Evolutionary conservation across 75 land plant genomes (phyloP).

Genomic region (Picea sitchensis): DNA sequence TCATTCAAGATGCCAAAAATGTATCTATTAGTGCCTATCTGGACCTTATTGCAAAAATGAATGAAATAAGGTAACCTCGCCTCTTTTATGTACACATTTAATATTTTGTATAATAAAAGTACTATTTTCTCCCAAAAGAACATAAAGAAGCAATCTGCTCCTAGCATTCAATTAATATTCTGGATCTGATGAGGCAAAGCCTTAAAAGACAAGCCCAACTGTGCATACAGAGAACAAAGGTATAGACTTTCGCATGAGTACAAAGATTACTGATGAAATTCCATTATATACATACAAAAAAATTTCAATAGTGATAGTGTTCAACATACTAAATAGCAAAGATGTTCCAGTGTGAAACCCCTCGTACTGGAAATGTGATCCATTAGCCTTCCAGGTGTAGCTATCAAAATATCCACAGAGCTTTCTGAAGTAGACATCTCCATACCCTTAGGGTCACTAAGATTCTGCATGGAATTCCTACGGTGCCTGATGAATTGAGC

Average conservation of each 20-base stretch:
- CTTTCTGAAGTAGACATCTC: slow-evolving; percentile 22
- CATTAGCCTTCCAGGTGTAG: slow-evolving; percentile 95
- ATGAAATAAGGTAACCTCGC: no score
- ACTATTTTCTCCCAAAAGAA: no score
- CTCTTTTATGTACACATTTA: no score
- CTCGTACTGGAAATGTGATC: slow-evolving; percentile 77
- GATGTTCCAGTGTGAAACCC: slow-evolving; percentile 88
- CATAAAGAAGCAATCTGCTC: no score
- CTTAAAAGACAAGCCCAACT: neutral
- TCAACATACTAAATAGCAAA: slow-evolving; percentile 72
- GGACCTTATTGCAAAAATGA: no score
- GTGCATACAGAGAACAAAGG: neutral
- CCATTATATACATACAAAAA: slow-evolving; percentile 1
- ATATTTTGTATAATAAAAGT: no score
- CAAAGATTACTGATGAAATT: neutral
- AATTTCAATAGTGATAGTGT: neutral
- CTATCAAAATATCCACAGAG: slow-evolving; percentile 84
- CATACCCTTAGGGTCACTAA: slow-evolving; percentile 39
- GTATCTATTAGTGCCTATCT: no score
- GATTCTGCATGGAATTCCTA: slow-evolving; percentile 42
- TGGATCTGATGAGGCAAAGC: neutral
- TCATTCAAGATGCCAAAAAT: no score
- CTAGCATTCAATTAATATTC: no score
- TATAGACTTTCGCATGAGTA: neutral
- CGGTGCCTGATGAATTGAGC: slow-evolving; percentile 57